Conservation (phyloP, 108 stramenopile species). For the Nitzschia putrida region DNA sequence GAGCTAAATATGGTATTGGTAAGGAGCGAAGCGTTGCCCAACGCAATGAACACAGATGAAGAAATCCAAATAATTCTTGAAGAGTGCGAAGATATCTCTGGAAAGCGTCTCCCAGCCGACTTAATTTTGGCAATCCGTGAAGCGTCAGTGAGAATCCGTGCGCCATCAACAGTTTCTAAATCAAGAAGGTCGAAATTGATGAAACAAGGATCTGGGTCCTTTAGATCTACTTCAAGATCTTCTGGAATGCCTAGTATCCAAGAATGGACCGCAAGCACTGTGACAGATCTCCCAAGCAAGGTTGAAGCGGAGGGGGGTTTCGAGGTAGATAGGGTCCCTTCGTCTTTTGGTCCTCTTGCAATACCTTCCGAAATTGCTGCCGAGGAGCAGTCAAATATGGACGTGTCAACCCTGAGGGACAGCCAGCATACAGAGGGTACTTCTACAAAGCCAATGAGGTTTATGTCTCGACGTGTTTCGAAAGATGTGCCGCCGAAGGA, state of each 20-base stretch:
- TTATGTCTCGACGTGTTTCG: background rate
- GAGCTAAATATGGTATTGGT: conserved; percentile 11
- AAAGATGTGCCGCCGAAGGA: background rate
- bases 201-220: conserved; percentile 16
- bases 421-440: conserved; percentile 18
- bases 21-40: conserved; percentile 4
- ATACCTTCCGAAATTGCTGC: conserved; percentile 19
- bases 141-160: conserved; percentile 13
- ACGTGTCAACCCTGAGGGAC: conserved; percentile 13
- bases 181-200: conserved; percentile 15
- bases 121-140: conserved; percentile 21
- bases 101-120: conserved; percentile 23
- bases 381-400: conserved; percentile 20
- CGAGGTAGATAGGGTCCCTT: conserved; percentile 14
- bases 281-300: background rate
- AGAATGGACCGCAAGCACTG: conserved; percentile 21
- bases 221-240: conserved; percentile 18
- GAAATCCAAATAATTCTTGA: conserved; percentile 18
- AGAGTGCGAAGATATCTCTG: conserved; percentile 25
- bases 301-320: background rate
- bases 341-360: conserved; percentile 6
- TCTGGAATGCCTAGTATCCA: conserved; percentile 31
- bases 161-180: background rate
- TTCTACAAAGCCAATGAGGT: conserved; percentile 3
- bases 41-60: conserved; percentile 29